Conservation (phyloP, 192 early-diverging fungal genomes). For the Umbelopsis vinacea region DNA sequence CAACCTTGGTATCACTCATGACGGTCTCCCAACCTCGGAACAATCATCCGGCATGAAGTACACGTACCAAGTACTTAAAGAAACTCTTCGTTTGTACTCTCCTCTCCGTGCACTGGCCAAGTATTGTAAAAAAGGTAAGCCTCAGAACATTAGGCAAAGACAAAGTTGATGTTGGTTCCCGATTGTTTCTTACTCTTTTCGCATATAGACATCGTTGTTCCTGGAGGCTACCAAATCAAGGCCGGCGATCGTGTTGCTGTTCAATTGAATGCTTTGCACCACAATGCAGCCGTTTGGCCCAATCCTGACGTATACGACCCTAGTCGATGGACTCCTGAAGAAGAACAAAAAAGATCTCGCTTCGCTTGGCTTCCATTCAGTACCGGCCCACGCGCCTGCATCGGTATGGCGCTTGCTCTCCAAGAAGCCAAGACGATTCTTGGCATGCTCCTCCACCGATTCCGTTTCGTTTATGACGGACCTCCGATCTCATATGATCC, state of each 20-base stretch:
- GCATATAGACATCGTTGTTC: constrained; percentile 42
- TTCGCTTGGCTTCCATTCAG: constrained; percentile 63
- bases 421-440: constrained; percentile 61
- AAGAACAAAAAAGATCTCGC: constrained; percentile 48
- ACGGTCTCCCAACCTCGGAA: constrained; percentile 32
- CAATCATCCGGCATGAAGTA: constrained; percentile 52
- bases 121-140: constrained; percentile 32
- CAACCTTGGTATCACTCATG: constrained; percentile 41
- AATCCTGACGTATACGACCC: constrained; percentile 57
- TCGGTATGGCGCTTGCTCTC: constrained; percentile 64
- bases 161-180: no score
- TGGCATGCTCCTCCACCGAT: constrained; percentile 51
- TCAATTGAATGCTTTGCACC: constrained; percentile 46
- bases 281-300: constrained; percentile 45
- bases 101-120: constrained; percentile 50
- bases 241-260: constrained; percentile 32
- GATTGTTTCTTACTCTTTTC: neutral
- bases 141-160: no score
- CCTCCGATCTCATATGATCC: constrained; percentile 34
- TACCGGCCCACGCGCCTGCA: constrained; percentile 54
- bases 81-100: constrained; percentile 59
- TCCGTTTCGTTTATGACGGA: constrained; percentile 43
- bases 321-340: constrained; percentile 54
- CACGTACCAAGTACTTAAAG: constrained; percentile 56
- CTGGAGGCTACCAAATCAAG: constrained; percentile 45